Percentiles rank a stretch among this genome's conserved stretches.
phyloP scores from a whole-genome alignment of 306 rosid genomes.

The Sphenostylis stenocarpa region DNA sequence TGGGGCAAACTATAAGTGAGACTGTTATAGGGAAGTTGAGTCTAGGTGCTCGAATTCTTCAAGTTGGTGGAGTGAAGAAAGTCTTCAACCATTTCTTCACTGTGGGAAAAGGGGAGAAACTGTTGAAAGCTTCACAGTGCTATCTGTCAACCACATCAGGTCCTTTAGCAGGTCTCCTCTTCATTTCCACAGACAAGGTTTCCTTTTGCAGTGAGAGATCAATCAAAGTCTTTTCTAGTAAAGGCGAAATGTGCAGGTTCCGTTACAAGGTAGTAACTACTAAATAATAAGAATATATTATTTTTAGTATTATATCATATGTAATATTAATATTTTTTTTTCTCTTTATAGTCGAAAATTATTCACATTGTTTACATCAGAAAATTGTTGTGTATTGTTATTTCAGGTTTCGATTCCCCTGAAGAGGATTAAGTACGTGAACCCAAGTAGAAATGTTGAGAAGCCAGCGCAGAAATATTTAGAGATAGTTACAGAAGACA shows the following conservation, averaged over 20 bases:
- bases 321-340: too few species aligned
- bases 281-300: too few species aligned
- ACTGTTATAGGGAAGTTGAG: slow-evolving; percentile 9
- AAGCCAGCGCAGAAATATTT: slow-evolving; percentile 49
- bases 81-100: not conserved
- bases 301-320: too few species aligned
- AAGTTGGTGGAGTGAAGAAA: slow-evolving; percentile 7
- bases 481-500: slow-evolving; percentile 50
- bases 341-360: not conserved
- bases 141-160: slow-evolving; percentile 17
- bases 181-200: slow-evolving; percentile 11
- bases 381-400: not conserved
- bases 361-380: not conserved
- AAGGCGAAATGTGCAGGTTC: not conserved
- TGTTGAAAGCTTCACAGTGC: slow-evolving; percentile 13
- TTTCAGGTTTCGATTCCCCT: slow-evolving; percentile 52
- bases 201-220: slow-evolving; percentile 10
- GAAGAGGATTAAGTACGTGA: slow-evolving; percentile 39
- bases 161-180: slow-evolving; percentile 17
- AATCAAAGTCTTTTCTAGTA: not conserved
- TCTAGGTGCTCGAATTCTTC: not conserved
- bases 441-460: slow-evolving; percentile 39
- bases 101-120: not conserved
- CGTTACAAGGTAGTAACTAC: not conserved
- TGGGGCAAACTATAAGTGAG: not conserved